These are phyloP conservation scores for Sarocladium strictum DNA, from an alignment of 2,329 filamentous ascomycete species.

Conservation along the genomic window DNA sequence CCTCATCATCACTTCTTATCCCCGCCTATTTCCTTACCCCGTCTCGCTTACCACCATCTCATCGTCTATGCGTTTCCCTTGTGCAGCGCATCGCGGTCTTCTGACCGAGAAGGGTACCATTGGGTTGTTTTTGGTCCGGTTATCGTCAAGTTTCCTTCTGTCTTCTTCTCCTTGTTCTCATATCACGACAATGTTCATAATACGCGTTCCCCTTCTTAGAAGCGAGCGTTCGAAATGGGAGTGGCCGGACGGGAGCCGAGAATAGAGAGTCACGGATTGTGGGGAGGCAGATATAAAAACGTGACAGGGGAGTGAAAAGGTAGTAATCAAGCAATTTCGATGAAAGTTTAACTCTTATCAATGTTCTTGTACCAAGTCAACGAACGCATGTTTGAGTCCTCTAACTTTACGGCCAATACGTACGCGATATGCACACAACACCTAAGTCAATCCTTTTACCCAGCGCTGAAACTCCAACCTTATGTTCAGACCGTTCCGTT, in stretches of 20 bases:
- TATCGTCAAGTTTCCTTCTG: conserved; percentile 9
- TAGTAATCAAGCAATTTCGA: conserved; percentile 9
- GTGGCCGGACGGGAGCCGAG: background rate
- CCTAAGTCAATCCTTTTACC: background rate
- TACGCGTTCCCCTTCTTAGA: conserved; percentile 8
- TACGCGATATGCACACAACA: background rate
- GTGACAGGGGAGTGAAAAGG: background rate
- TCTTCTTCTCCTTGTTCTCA: conserved; percentile 17
- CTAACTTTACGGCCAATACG: background rate
- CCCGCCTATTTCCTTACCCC: conserved; percentile 12
- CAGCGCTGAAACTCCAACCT: conserved; percentile 5
- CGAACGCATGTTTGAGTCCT: no score
- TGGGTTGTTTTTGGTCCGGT: conserved; percentile 25
- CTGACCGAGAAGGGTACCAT: conserved; percentile 32
- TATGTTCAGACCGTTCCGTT: background rate
- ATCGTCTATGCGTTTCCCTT: background rate
- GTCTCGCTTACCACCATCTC: conserved; percentile 17
- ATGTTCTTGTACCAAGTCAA: no score
- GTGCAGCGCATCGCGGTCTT: conserved; percentile 32
- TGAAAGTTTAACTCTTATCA: background rate
- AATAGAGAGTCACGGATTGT: conserved; percentile 9
- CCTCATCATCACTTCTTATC: background rate
- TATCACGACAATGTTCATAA: conserved; percentile 10
- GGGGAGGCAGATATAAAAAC: conserved; percentile 1
- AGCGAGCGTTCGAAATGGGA: conserved; percentile 5